Evolutionary conservation across 352 stramenopile genomes (phyloP), one percentile per base, ranked within the genome.

Genomic region (Globisporangium megalacanthum): DNA sequence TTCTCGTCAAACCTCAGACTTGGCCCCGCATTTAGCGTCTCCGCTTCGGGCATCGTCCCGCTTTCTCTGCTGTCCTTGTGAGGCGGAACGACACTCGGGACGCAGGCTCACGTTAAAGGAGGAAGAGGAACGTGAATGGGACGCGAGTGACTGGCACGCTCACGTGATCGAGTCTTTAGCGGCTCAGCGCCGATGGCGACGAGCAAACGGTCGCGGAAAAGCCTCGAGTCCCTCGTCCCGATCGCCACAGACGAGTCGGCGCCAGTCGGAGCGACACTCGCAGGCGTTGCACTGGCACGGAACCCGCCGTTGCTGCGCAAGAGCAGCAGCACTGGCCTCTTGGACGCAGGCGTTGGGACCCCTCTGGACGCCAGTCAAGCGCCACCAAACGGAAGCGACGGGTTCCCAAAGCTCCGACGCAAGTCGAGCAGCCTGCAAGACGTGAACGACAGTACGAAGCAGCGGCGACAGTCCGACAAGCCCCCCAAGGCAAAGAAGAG

Each of bases 401-500:
- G 25, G 19, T 64, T 71, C 6, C 75, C 72, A 17, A 70, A 64
- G 45, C 49, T 85, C 13, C 56, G 65, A 0, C 73, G 79, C 22
- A 75, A 77, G 45, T 81, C 76, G 1, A 79, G 65, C 50, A 89
- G 77, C 56, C 51, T 86, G 4, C 61, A 73, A 7, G 68, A 76
- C 20, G 19, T 85, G 3, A 77, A 64, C 4, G 47, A 17, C n/a
- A 52, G 58, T 56, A 63, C 20, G 0, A 39, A 57, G 8, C 36
- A 60, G 17, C 50, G 58, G 0, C 69, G 65, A 1, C 37, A 63
- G 6, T 54, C 39, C 7, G 8, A 66, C 49, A 58, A 65, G 46
- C 25, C 25, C 25, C 3, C 53, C 56, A 55, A 57, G 31, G 33
- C 33, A 25, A 73, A 71, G 49, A 56, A 55, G 25, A 72, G 60